phyloP scores from a whole-genome alignment of 345 rosid species.

The Dovyalis caffra region DNA sequence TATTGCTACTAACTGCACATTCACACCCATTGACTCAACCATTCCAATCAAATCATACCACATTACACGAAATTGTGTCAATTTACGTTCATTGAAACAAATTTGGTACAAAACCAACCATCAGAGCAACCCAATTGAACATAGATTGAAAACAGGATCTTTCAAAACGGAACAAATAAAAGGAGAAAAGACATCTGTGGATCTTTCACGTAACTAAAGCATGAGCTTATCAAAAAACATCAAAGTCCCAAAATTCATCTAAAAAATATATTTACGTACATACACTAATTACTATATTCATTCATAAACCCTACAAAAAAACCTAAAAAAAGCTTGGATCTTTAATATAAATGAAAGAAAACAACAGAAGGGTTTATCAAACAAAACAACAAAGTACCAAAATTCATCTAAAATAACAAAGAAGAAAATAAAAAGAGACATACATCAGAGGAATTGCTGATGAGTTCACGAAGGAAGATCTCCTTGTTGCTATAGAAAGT shows the following conservation, averaged over 20 bases:
- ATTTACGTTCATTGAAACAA: background rate
- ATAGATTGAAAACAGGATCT: background rate
- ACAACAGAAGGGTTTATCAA: background rate
- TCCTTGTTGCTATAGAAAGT: conserved; percentile 15
- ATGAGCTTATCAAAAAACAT: background rate
- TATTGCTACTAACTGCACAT: background rate
- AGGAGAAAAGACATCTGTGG: background rate
- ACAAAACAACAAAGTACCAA: background rate
- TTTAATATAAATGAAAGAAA: background rate
- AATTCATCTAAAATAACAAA: background rate
- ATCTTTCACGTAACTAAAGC: background rate
- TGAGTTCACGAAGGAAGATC: conserved; percentile 10
- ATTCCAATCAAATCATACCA: background rate
- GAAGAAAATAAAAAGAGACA: background rate
- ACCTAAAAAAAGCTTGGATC: background rate
- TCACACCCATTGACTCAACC: background rate
- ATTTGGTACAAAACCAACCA: no score
- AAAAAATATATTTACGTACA: background rate
- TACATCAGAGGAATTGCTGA: conserved; percentile 11
- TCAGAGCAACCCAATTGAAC: no score
- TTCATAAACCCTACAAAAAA: background rate
- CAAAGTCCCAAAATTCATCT: background rate
- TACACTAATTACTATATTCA: background rate
- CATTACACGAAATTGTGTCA: background rate
- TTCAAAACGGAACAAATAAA: background rate